Evolutionary conservation across 192 early-diverging fungal genomes (phyloP).

Genomic region (Lunasporangiospora selenospora): DNA sequence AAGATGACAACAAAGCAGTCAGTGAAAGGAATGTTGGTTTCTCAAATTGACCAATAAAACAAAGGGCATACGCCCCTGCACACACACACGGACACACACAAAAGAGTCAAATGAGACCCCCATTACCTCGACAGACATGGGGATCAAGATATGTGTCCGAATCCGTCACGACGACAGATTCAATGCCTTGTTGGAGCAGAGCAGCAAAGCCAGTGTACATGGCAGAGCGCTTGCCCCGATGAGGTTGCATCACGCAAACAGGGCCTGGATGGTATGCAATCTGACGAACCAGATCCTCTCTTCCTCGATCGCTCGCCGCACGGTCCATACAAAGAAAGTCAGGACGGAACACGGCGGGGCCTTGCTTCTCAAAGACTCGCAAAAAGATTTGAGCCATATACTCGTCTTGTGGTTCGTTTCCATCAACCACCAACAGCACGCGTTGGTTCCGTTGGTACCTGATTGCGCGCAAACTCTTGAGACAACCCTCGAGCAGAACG

Average conservation of each 20-base stretch:
- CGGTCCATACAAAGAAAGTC: constrained; percentile 38
- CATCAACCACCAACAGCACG: constrained; percentile 30
- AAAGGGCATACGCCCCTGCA: not conserved
- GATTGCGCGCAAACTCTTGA: constrained; percentile 40
- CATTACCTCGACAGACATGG: constrained; percentile 44
- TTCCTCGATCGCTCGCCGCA: constrained; percentile 3
- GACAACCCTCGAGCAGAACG: constrained; percentile 29
- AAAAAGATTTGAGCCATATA: constrained; percentile 42
- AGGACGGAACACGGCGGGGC: constrained; percentile 21
- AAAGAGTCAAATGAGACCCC: not conserved
- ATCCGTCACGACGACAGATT: constrained; percentile 66
- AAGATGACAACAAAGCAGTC: not conserved
- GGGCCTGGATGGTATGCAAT: constrained; percentile 39
- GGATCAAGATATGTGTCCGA: constrained; percentile 68
- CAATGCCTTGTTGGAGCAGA: constrained; percentile 47
- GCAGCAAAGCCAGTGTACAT: constrained; percentile 63
- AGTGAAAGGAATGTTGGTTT: not conserved
- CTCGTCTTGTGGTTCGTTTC: constrained; percentile 39
- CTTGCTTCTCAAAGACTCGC: constrained; percentile 30
- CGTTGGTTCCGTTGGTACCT: constrained; percentile 38
- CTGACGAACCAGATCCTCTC: constrained; percentile 27
- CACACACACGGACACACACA: not conserved
- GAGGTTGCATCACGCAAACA: constrained; percentile 57
- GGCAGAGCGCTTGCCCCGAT: constrained; percentile 58
- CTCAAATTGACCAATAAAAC: not conserved